Conservation (phyloP, 139 green algal species). For the Coelastrella sp. region DNA sequence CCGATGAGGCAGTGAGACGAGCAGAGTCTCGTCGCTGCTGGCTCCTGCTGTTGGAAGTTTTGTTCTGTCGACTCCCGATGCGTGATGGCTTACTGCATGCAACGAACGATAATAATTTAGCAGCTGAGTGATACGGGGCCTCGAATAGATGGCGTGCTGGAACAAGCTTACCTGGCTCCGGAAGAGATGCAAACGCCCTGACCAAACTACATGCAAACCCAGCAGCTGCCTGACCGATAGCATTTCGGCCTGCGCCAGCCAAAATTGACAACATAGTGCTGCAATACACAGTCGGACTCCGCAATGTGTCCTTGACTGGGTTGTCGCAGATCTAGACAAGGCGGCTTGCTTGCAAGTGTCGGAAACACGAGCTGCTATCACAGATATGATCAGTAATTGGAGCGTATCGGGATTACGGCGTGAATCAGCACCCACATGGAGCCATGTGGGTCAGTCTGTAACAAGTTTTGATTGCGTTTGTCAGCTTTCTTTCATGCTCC, state of each 20-base stretch:
- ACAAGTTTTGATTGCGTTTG: neutral
- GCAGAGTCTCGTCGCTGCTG: slow-evolving; percentile 24
- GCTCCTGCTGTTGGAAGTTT: neutral
- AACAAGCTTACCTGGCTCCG: neutral
- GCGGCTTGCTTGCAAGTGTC: too few species aligned
- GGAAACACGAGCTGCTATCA: too few species aligned
- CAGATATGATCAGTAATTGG: too few species aligned
- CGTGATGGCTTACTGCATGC: neutral
- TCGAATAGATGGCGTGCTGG: neutral
- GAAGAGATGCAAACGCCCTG: slow-evolving; percentile 18
- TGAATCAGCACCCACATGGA: neutral
- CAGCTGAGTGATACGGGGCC: neutral
- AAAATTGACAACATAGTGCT: slow-evolving; percentile 5
- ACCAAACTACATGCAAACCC: slow-evolving; percentile 4
- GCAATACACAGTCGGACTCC: neutral
- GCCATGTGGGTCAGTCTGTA: neutral
- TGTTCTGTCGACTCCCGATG: neutral
- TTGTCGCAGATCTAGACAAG: too few species aligned
- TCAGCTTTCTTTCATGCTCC: too few species aligned
- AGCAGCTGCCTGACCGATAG: neutral
- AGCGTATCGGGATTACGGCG: neutral
- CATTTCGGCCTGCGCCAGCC: neutral
- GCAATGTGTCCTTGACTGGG: too few species aligned
- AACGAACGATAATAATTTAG: neutral
- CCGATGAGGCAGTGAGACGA: slow-evolving; percentile 73